Evolutionary conservation across 768 basidiomycete species (phyloP), one percentile per base, ranked within the genome.

Genomic region (Pulveroboletus sp.): DNA sequence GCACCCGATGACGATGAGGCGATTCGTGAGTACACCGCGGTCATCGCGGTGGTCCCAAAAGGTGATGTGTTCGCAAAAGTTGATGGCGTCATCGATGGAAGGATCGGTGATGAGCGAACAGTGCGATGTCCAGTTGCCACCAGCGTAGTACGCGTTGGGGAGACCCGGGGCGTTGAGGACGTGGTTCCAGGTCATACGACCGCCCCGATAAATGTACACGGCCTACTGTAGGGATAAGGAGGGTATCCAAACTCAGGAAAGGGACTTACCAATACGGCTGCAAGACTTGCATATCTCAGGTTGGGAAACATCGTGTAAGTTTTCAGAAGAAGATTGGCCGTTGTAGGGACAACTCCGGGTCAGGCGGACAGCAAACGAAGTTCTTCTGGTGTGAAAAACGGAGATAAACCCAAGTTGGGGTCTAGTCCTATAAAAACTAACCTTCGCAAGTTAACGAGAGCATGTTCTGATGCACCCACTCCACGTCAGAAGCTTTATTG

Each of bases 11-110:
- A 76, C 59, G 7, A 86, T 64, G 23, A 72, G 68, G 45, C 78
- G 77, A 47, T 76, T 62, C n/a, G 66, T 54, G 24, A 76, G 60
- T 6, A 63, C 61, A 20, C 73, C 77, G 6, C 61, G 39, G 5
- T 52, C 55, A 53, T 77, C 74, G 43, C 68, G 67, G n/a, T 76
- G 62, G 50, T 85, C 82, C 85, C 85, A 88, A 50, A 82, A 80
- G 2, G 71, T 66, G 26, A 72, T 79, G 56, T 88, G 86, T 60
- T 88, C 86, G 61, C 86, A 88, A 54, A 77, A 69, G 11, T 62
- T 64, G 45, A 75, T n/a, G n/a, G n/a, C 63, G 50, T 69, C 63
- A 12, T 53, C 48, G 8, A 65, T 63, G 24, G 64, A 47, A 3
- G 60, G 61, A 36, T 74, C 71, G 10, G 58, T 60, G 43, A 81